A percentile compares a stretch with the other conserved stretches of the same genome.
Evolutionary conservation across 192 early-diverging fungal species (phyloP).

Genomic region (Podila epigama): DNA sequence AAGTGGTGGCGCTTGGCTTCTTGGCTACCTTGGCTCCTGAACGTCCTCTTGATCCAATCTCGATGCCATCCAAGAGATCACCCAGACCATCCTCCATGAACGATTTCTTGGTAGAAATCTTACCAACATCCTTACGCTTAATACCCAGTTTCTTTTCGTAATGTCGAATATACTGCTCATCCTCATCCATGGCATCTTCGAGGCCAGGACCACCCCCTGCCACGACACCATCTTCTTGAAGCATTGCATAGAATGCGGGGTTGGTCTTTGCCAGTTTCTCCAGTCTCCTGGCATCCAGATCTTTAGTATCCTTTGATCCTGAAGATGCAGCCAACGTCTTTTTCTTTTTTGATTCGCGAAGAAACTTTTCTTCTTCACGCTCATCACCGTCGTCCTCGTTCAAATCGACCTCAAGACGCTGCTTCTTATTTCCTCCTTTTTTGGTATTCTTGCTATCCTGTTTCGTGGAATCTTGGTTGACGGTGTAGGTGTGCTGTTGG

Average conservation of each 20-base stretch:
- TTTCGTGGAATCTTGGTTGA: constrained; percentile 3
- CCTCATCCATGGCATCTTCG: constrained; percentile 47
- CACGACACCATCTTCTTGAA: constrained; percentile 51
- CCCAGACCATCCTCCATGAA: constrained; percentile 60
- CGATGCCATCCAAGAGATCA: constrained; percentile 56
- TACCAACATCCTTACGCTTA: constrained; percentile 51
- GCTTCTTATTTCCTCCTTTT: constrained; percentile 33
- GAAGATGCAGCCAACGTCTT: neutral
- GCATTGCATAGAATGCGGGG: constrained; percentile 55
- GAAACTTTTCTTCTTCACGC: constrained; percentile 8
- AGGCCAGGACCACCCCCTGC: constrained; percentile 15
- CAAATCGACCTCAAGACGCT: constrained; percentile 26
- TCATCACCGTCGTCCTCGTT: constrained; percentile 44
- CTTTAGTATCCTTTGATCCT: constrained; percentile 4
- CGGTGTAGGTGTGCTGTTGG: constrained; percentile 21
- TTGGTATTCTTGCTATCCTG: constrained; percentile 7
- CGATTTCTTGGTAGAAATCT: constrained; percentile 50
- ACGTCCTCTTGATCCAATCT: constrained; percentile 25
- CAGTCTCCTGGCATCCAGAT: constrained; percentile 36
- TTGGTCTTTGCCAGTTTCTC: constrained; percentile 56
- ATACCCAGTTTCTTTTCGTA: constrained; percentile 61
- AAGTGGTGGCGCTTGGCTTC: neutral
- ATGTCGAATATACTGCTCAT: constrained; percentile 59
- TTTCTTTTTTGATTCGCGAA: constrained; percentile 6
- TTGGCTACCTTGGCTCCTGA: neutral